Conservation (phyloP, 75 land plant genomes). For the Picea sitchensis region DNA sequence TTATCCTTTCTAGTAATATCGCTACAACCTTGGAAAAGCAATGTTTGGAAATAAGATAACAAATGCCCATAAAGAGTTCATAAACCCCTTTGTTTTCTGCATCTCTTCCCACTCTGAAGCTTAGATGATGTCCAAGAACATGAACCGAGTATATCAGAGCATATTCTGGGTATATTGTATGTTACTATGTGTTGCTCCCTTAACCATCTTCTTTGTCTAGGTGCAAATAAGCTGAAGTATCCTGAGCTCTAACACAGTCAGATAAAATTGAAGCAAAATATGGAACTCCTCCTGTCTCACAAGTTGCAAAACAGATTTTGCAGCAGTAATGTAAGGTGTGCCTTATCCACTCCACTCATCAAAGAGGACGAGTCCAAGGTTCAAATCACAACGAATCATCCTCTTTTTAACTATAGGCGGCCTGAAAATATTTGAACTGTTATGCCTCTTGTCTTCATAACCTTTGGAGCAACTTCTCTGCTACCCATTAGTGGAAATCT, state of each 20-base stretch:
- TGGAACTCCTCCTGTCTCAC: too few relatives aligned
- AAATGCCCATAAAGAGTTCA: slow-evolving; percentile 77
- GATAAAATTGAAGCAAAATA: too few relatives aligned
- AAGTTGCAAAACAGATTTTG: too few relatives aligned
- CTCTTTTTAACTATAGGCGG: too few relatives aligned
- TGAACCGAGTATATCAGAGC: slow-evolving; percentile 65
- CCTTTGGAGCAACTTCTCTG: too few relatives aligned
- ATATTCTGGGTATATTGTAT: slow-evolving; percentile 61
- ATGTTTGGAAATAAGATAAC: slow-evolving; percentile 32
- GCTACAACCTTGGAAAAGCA: slow-evolving; percentile 25
- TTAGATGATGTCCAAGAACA: slow-evolving; percentile 75
- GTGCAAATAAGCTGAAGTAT: slow-evolving; percentile 28
- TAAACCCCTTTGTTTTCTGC: slow-evolving; percentile 40
- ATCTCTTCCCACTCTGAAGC: slow-evolving; percentile 40
- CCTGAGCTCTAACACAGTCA: slow-evolving; percentile 27
- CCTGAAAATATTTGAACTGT: too few relatives aligned
- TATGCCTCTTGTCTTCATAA: too few relatives aligned
- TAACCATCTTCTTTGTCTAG: slow-evolving; percentile 22
- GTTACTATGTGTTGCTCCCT: background rate
- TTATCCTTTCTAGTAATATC: slow-evolving; percentile 26
- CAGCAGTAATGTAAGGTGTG: too few relatives aligned
- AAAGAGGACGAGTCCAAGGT: too few relatives aligned
- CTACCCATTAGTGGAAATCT: too few relatives aligned
- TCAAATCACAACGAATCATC: too few relatives aligned
- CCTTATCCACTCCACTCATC: too few relatives aligned